Base-by-base conservation (phyloP, 2,329 filamentous ascomycete species). In the Neofusicoccum kwambonambiense region DNA sequence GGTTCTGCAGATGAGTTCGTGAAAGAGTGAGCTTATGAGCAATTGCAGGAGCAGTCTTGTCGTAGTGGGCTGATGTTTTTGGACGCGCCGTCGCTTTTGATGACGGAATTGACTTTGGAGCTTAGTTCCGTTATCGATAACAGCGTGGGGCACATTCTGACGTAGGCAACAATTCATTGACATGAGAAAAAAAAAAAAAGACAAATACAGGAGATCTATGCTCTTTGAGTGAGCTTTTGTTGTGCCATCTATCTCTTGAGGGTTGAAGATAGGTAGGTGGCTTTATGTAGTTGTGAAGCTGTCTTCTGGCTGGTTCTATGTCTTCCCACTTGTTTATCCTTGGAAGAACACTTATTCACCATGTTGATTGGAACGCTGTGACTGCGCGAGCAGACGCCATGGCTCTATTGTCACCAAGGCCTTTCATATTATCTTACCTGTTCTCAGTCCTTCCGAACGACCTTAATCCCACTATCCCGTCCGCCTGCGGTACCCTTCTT, bases 381-480 rank as follows among this genome's bases (percentile, higher is more conserved):
- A 31, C 6, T 7, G 27, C 27, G 27, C 27, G 1, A 7, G 27
- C 0, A 0, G 4, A 31, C 6, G 27, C 27, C 27, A 31, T 31
- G 27, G 4, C 27, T 31, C 27, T 31, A 49, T 22, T 17, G 3
- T 27, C 17, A 58, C n/a, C 15, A 22, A 31, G 17, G 17, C 3
- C 19, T 5, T 22, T 22, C 22, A 22, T 22, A 22, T 22, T 22
- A 19, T n/a, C 42, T 8, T 37, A 8, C 27, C 4, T 34, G 4
- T 45, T 47, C 27, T 66, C 56, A 69, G 41, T 68, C 71, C 65
- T 87, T 92, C 71, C 87, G 87, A 68, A 89, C 81, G 66, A 94
- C 85, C 72, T 89, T 92, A 67, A 95, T 86, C 51, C 91, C 90
- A 71, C 84, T 87, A 73, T 88, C 85, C 2, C 54, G 4, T 4